A percentile compares a stretch with the other conserved stretches of the same genome.
phyloP scores from a whole-genome alignment of 2,329 filamentous ascomycete genomes.

The Pseudogymnoascus sp. region DNA sequence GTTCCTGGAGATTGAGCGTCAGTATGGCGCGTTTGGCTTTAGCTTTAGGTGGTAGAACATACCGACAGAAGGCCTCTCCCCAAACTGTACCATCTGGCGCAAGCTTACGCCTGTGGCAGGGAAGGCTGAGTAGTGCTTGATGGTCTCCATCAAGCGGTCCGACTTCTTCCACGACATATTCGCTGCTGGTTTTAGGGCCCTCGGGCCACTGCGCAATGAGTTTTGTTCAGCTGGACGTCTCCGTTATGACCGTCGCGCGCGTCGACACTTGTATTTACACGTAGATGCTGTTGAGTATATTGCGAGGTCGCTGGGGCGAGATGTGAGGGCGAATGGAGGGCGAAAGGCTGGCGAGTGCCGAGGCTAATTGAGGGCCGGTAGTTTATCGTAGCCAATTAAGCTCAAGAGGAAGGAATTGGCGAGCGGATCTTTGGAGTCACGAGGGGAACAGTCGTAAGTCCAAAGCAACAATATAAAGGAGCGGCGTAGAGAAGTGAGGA shows the following conservation, averaged over 20 bases:
- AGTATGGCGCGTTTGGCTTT: slow-evolving; percentile 9
- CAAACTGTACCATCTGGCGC: slow-evolving; percentile 98
- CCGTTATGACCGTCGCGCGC: background rate
- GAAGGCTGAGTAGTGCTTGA: slow-evolving; percentile 94
- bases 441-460: background rate
- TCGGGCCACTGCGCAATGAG: slow-evolving; percentile 20
- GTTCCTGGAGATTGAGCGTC: slow-evolving; percentile 52
- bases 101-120: slow-evolving; percentile 93
- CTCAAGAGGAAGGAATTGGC: background rate
- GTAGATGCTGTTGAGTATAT: background rate
- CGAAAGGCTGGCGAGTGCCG: background rate
- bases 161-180: slow-evolving; percentile 91
- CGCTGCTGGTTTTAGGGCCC: slow-evolving; percentile 21
- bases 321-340: background rate
- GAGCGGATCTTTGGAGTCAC: background rate
- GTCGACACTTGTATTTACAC: background rate
- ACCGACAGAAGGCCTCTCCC: slow-evolving; percentile 87
- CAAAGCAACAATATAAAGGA: background rate
- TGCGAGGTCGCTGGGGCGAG: background rate
- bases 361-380: background rate
- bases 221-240: background rate
- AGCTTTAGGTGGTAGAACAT: slow-evolving; percentile 27
- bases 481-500: background rate
- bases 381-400: slow-evolving; percentile 2
- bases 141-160: slow-evolving; percentile 88